These are phyloP conservation scores for Nakazawaea ishiwadae DNA, from an alignment of 805 yeast genomes.

Conservation along the genomic window DNA sequence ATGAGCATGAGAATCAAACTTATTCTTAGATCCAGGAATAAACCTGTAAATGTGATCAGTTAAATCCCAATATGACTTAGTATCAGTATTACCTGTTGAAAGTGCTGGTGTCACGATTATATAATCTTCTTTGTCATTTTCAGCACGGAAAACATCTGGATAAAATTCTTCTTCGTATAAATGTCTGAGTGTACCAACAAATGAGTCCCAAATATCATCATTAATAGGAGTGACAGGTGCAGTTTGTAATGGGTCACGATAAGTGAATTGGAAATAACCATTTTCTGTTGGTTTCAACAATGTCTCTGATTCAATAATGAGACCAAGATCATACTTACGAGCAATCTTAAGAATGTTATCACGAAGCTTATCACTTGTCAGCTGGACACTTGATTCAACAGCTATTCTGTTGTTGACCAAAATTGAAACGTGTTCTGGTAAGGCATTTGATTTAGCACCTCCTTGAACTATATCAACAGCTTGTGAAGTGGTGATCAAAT, in stretches of 20 bases:
- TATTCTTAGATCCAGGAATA: slow-evolving; percentile 40
- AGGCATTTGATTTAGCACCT: slow-evolving; percentile 68
- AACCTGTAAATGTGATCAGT: slow-evolving; percentile 59
- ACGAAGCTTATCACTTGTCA: slow-evolving; percentile 33
- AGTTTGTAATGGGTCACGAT: slow-evolving; percentile 28
- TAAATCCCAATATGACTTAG: slow-evolving; percentile 59
- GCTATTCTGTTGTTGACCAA: slow-evolving; percentile 59
- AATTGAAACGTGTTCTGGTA: slow-evolving; percentile 57
- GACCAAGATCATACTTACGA: slow-evolving; percentile 41
- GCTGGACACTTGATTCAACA: slow-evolving; percentile 45
- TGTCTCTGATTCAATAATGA: slow-evolving; percentile 30
- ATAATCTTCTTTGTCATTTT: slow-evolving; percentile 1
- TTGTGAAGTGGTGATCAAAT: slow-evolving; percentile 54
- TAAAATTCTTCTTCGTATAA: slow-evolving; percentile 51
- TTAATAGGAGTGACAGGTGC: slow-evolving; percentile 41
- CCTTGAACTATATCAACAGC: slow-evolving; percentile 62
- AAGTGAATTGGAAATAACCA: slow-evolving; percentile 38
- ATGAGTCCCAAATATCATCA: slow-evolving; percentile 44
- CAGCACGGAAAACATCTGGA: slow-evolving; percentile 20
- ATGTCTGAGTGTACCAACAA: slow-evolving; percentile 60
- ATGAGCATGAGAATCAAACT: slow-evolving; percentile 39
- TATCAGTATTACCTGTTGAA: slow-evolving; percentile 71
- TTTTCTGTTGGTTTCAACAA: slow-evolving; percentile 23
- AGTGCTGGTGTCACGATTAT: slow-evolving; percentile 49
- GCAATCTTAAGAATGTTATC: slow-evolving; percentile 38